Evolutionary conservation across 345 rosid genomes (phyloP), one percentile per base, ranked within the genome.

Genomic region (Aegle marmelos): DNA sequence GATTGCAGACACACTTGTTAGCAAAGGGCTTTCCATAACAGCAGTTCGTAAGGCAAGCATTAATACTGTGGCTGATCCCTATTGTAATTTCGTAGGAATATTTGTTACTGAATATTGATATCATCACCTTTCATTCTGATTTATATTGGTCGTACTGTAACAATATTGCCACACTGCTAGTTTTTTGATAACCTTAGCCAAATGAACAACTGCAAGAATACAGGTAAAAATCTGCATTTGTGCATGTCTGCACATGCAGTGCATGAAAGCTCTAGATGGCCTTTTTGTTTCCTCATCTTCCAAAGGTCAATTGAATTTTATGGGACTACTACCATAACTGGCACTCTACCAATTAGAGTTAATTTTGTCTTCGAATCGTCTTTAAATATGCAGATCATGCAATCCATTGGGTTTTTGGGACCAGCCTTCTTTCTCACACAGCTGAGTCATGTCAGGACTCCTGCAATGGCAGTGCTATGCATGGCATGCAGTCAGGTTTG

Each of bases 401-500:
- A 93, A 85, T 91, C 99, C 36, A 89, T 95, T 81, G 99, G 98
- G 70, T 95, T 93, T 82, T 83, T 95, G 75, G 99, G 99, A 22
- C 99, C 98, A 36, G 98, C 98, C 68, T 88, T 93, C 88, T 95
- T 95, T 86, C 95, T 93, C 50, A 83, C 94, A 21, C 99, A 90
- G 88, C 85, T 93, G 82, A 92, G 97, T 84, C 85, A 84, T 72
- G 91, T 95, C 83, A 91, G 76, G 84, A 91, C 98, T 73, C 98
- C 99, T 78, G 92, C 93, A 54, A 87, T 95, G 91, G 99, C 99
- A 57, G 99, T 95, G 80, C 83, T 95, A 76, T 95, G 98, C 88
- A 95, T 95, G 99, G 97, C 99, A 68, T 93, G 98, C 87, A 91
- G 98, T 86, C 99, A 95, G 99, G 99, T 95, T 79, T 73, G 83